Evolutionary conservation across 305 asterid species (phyloP).

Genomic region (Solanum hybrid): DNA sequence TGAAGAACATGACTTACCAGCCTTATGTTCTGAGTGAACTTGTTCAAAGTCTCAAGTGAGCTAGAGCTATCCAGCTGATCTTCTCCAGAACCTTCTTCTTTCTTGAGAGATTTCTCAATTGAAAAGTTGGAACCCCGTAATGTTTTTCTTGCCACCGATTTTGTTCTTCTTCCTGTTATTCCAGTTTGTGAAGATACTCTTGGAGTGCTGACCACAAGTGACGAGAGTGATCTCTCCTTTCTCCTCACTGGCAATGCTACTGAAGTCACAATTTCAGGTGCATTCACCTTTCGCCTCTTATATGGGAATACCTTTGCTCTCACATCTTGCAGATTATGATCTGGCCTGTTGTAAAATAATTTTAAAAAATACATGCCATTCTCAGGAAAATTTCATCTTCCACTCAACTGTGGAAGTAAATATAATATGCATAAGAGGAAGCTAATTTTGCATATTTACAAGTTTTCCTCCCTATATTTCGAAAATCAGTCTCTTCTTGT

Average conservation of each 20-base stretch:
- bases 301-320: slow-evolving; percentile 83
- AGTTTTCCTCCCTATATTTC: not conserved
- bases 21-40: slow-evolving; percentile 44
- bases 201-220: slow-evolving; percentile 90
- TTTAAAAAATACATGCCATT: not conserved
- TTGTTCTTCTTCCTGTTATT: slow-evolving; percentile 88
- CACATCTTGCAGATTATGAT: slow-evolving; percentile 86
- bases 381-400: not conserved
- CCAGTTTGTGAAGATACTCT: slow-evolving; percentile 79
- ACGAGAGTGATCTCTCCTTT: slow-evolving; percentile 93
- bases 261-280: slow-evolving; percentile 61
- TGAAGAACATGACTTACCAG: slow-evolving; percentile 44
- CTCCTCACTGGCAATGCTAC: slow-evolving; percentile 72
- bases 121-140: slow-evolving; percentile 66
- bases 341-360: slow-evolving; percentile 47
- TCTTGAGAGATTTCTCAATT: slow-evolving; percentile 60
- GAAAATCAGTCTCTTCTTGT: not conserved
- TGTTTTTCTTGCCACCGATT: slow-evolving; percentile 70
- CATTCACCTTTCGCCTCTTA: slow-evolving; percentile 60
- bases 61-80: slow-evolving; percentile 68
- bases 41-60: slow-evolving; percentile 62
- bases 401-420: not conserved
- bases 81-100: slow-evolving; percentile 55
- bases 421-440: not conserved
- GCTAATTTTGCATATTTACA: not conserved